phyloP scores from a whole-genome alignment of 257 asterid species.

The Rubia yunnanensis region DNA sequence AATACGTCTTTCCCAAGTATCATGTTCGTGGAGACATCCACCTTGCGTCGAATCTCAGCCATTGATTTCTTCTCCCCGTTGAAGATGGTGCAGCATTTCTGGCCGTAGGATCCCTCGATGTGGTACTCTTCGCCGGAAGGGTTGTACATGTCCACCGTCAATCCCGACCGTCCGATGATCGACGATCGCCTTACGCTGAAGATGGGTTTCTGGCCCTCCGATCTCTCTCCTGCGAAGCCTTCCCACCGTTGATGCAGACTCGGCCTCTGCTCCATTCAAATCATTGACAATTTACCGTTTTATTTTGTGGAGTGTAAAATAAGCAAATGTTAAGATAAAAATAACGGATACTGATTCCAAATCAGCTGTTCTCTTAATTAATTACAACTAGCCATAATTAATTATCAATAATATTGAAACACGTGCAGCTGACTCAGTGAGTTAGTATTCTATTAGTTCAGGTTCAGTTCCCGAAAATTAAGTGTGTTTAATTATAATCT shows the following conservation, averaged over 20 bases:
- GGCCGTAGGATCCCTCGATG: constrained; percentile 55
- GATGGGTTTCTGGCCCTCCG: constrained; percentile 38
- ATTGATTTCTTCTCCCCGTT: constrained; percentile 26
- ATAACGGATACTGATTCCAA: background rate
- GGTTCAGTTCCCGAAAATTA: no score
- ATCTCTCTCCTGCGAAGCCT: constrained; percentile 55
- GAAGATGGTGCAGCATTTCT: constrained; percentile 41
- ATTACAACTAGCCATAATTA: background rate
- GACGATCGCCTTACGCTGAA: constrained; percentile 57
- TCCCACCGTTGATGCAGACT: constrained; percentile 78
- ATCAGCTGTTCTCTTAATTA: background rate
- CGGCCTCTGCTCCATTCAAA: constrained; percentile 40
- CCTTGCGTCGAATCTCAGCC: constrained; percentile 77
- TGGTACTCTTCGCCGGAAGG: constrained; percentile 41
- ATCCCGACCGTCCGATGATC: constrained; percentile 46
- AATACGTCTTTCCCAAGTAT: constrained; percentile 65
- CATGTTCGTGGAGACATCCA: constrained; percentile 41
- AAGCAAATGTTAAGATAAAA: background rate
- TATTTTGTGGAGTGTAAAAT: background rate
- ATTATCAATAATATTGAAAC: background rate
- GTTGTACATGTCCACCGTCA: constrained; percentile 40
- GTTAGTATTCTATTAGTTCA: background rate
- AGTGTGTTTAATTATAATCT: background rate
- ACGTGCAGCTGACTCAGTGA: background rate
- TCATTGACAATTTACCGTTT: background rate